Evolutionary conservation across 441 rosid genomes (phyloP).

Genomic region (Jatropha podagrica): DNA sequence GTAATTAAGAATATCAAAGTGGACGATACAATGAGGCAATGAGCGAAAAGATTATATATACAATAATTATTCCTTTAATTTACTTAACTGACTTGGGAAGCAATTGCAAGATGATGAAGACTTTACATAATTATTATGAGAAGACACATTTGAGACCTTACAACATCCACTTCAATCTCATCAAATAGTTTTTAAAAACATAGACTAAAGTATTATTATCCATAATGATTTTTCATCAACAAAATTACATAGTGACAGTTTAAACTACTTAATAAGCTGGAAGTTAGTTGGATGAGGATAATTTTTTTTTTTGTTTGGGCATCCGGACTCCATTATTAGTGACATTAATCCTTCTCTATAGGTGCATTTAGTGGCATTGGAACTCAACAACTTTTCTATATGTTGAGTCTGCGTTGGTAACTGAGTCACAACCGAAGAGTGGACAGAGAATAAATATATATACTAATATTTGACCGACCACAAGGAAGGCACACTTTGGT

Average conservation of each 20-base stretch:
- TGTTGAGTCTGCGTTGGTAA: too few relatives aligned
- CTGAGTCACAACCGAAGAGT: too few relatives aligned
- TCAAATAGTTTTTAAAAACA: too few relatives aligned
- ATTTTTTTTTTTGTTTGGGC: background rate
- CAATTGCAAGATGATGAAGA: background rate
- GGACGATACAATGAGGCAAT: background rate
- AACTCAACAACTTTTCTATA: too few relatives aligned
- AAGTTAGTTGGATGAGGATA: slow-evolving; percentile 18
- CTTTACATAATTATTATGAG: background rate
- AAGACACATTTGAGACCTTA: background rate
- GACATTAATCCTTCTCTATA: too few relatives aligned
- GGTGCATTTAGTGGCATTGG: too few relatives aligned
- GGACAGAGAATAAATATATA: background rate
- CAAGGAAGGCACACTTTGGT: slow-evolving; percentile 22
- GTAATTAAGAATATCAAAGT: background rate
- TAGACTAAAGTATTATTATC: slow-evolving; percentile 3
- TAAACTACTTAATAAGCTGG: background rate
- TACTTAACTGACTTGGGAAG: slow-evolving; percentile 2
- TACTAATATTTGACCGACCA: slow-evolving; percentile 34
- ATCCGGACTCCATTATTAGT: too few relatives aligned
- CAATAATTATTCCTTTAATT: background rate
- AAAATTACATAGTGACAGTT: slow-evolving; percentile 14
- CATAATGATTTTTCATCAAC: background rate
- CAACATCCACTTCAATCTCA: slow-evolving; percentile 4
- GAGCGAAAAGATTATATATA: background rate